Evolutionary conservation across 495 filamentous ascomycete species (phyloP).

Genomic region (Glarea lozoyensis): DNA sequence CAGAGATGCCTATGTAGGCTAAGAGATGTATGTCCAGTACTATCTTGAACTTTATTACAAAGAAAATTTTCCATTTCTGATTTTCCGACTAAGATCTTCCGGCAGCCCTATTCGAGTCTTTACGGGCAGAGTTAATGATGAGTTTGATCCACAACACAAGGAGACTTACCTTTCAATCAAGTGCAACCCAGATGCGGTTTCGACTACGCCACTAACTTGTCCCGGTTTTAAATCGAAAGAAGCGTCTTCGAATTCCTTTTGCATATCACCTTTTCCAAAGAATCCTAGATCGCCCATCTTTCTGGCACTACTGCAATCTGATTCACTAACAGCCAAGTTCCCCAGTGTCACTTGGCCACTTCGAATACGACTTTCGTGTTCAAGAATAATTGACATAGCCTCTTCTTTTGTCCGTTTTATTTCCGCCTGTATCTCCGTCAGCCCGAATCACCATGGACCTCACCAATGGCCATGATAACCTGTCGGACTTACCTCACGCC

Average conservation of each 20-base stretch:
- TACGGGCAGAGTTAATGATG: too few relatives aligned
- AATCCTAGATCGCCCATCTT: constrained; percentile 94
- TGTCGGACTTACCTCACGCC: constrained; percentile 55
- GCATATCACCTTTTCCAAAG: constrained; percentile 92
- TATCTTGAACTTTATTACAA: too few relatives aligned
- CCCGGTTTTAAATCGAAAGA: constrained; percentile 79
- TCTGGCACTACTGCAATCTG: constrained; percentile 87
- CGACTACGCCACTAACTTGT: constrained; percentile 75
- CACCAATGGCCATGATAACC: not conserved
- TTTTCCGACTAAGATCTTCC: too few relatives aligned
- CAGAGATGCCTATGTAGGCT: not conserved
- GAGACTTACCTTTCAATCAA: constrained; percentile 79
- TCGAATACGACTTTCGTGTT: constrained; percentile 64
- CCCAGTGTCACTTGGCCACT: constrained; percentile 57
- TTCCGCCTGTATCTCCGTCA: constrained; percentile 37
- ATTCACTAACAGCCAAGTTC: constrained; percentile 78
- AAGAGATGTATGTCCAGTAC: constrained; percentile 3
- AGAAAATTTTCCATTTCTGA: too few relatives aligned
- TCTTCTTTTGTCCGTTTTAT: constrained; percentile 87
- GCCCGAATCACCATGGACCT: not conserved
- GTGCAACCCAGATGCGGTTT: constrained; percentile 92
- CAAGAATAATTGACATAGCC: constrained; percentile 65
- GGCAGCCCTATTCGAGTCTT: too few relatives aligned
- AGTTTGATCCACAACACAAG: too few relatives aligned
- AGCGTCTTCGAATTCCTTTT: constrained; percentile 96